Evolutionary conservation across 1,284 basidiomycete species (phyloP).

Genomic region (Ganoderma sinense): DNA sequence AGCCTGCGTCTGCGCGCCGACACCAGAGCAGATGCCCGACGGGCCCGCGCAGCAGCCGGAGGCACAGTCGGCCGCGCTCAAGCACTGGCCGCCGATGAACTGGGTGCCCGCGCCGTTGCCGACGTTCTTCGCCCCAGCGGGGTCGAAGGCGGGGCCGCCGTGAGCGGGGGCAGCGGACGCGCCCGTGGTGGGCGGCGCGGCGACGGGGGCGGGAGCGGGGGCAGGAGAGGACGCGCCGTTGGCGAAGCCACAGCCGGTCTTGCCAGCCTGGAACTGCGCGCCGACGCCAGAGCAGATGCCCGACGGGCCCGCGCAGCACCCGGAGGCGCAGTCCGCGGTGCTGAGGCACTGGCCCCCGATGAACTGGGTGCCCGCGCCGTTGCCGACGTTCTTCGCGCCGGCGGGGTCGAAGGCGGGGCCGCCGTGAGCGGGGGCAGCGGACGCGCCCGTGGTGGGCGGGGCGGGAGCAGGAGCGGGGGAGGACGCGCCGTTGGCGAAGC

Average conservation of each 20-base stretch:
- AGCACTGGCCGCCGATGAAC: conserved; percentile 6
- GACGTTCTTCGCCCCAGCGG: not conserved
- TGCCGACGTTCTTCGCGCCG: conserved; percentile 6
- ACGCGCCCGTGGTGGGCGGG: not conserved
- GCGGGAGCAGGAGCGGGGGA: not conserved
- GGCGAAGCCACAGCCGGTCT: conserved; percentile 1
- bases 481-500: conserved; percentile 1
- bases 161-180: not conserved
- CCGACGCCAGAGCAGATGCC: conserved; percentile 6
- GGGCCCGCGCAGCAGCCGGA: conserved; percentile 5
- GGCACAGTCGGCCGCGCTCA: conserved; percentile 3
- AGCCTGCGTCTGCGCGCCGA: conserved; percentile 3
- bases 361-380: conserved; percentile 4
- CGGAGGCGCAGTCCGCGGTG: not conserved
- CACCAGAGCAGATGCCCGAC: conserved; percentile 4
- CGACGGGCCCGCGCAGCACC: not conserved
- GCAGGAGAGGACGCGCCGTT: conserved; percentile 2
- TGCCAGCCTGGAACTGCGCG: conserved; percentile 2
- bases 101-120: not conserved
- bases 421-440: no score
- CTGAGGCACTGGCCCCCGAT: conserved; percentile 8
- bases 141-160: conserved; percentile 8
- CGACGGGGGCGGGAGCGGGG: not conserved
- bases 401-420: not conserved
- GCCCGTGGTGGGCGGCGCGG: not conserved